These are phyloP conservation scores for Sphaerulina vaccinii DNA, from an alignment of 2,329 filamentous ascomycete genomes.

Conservation along the genomic window DNA sequence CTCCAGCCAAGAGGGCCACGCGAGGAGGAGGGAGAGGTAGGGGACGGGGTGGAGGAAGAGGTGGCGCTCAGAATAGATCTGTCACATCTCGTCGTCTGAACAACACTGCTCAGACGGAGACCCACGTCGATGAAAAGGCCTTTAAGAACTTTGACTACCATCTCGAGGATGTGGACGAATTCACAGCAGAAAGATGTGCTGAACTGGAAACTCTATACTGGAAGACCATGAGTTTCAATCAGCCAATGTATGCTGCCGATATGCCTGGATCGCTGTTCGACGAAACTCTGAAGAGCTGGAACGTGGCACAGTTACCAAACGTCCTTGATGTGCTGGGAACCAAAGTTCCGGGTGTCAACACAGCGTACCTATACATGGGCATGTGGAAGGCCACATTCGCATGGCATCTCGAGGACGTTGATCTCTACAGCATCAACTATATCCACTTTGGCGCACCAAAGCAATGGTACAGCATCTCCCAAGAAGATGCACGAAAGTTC, in stretches of 20 bases:
- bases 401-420: constrained; percentile 97
- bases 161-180: constrained; percentile 80
- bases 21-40: constrained; percentile 50
- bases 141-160: constrained; percentile 91
- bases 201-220: constrained; percentile 94
- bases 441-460: constrained; percentile 98
- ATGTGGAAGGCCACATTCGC: constrained; percentile 99
- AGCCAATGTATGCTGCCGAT: constrained; percentile 92
- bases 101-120: constrained; percentile 73
- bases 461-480: constrained; percentile 99
- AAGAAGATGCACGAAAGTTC: constrained; percentile 87
- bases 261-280: constrained; percentile 94
- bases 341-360: constrained; percentile 96
- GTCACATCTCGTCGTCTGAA: constrained; percentile 85
- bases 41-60: constrained; percentile 48
- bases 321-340: constrained; percentile 89
- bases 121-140: constrained; percentile 81
- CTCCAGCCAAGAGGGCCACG: constrained; percentile 54
- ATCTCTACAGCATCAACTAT: constrained; percentile 99
- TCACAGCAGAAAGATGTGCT: constrained; percentile 85
- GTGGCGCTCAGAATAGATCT: constrained; percentile 59
- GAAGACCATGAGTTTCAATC: constrained; percentile 94
- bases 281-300: constrained; percentile 81
- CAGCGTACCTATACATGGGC: constrained; percentile 92
- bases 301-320: constrained; percentile 91